Base-by-base conservation (phyloP, 1,284 basidiomycete genomes). In the Heterobasidion irregulare region DNA sequence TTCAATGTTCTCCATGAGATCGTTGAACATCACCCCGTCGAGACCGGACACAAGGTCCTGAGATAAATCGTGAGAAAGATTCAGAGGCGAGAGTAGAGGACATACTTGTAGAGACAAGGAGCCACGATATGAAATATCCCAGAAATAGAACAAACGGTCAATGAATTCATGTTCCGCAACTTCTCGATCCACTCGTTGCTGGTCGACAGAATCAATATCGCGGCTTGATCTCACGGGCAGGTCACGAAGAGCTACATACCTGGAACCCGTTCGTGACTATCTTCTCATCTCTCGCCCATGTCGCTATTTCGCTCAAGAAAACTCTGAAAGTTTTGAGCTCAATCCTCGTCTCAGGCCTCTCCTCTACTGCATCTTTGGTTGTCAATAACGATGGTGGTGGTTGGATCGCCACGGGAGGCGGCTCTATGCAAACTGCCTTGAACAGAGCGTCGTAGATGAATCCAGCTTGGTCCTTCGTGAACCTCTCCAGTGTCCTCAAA, bases 1-100 rank as follows among this genome's bases (percentile, higher is more conserved):
- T 68, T 97, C 92, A 63, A 98, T 98, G 64, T 92, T 96, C 58
- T 94, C 92, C 93, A 98, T 97, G 58, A 99, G 75, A 67, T 97
- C 97, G 60, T 93, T 95, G 70, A 93, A 92, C 84, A 98, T 92
- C 55, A 98, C 89, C 12, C 86, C 86, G 64, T 97, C 88, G 47
- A 99, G 74, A 1, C 96, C 97, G 43, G 79, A 80, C 7, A 99
- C 87, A 33, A 99, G 77, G 68, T 99, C 94, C 88, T 98, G 67
- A 19, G 19, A 10, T 15, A 15, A 6, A 36, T 6, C 26, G 10
- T 52, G 8, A 54, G 33, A 43, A 53, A 65, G 56, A 50, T 47
- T 16, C 19, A 36, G 35, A 15, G 8, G 15, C 26, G 16, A 15
- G 41, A n/a, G 5, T 12, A 3, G 18, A 47, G 15, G 38, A 49